Conservation (phyloP, 2,329 filamentous ascomycete genomes). For the Colletotrichum sp. region DNA sequence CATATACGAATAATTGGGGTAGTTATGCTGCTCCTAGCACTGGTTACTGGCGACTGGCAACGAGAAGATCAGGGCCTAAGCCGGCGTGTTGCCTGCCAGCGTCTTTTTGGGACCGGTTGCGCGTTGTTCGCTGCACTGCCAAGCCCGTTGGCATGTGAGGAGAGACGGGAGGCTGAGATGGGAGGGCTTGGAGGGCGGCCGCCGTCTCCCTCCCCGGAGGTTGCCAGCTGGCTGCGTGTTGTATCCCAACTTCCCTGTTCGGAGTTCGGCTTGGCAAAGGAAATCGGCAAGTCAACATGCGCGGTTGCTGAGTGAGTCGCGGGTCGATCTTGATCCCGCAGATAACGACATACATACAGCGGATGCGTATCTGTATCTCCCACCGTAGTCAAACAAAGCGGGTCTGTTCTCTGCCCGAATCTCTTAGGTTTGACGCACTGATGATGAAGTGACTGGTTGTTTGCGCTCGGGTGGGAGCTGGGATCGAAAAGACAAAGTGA, state of each 20-base stretch:
- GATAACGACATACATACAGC: background rate
- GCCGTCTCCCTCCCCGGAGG: background rate
- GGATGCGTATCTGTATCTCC: background rate
- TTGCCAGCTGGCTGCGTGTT: background rate
- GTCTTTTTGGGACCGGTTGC: background rate
- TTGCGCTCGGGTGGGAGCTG: slow-evolving; percentile 9
- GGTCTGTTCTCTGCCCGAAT: background rate
- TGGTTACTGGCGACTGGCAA: no score
- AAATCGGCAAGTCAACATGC: background rate
- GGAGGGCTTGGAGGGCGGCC: background rate
- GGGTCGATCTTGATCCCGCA: background rate
- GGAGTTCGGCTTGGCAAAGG: background rate
- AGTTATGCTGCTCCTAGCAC: no score
- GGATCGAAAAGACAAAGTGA: slow-evolving; percentile 4
- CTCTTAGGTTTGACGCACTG: background rate
- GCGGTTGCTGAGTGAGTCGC: slow-evolving; percentile 1
- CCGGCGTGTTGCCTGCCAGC: background rate
- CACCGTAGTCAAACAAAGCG: background rate
- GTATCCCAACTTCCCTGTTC: background rate
- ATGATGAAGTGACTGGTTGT: background rate
- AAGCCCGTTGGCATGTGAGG: slow-evolving; percentile 3
- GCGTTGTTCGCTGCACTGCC: background rate
- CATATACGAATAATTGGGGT: no score
- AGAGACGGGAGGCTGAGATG: background rate
- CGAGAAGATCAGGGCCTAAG: no score